Base-by-base conservation (phyloP, 208 protist genomes). In the Trypanosoma rangeli region DNA sequence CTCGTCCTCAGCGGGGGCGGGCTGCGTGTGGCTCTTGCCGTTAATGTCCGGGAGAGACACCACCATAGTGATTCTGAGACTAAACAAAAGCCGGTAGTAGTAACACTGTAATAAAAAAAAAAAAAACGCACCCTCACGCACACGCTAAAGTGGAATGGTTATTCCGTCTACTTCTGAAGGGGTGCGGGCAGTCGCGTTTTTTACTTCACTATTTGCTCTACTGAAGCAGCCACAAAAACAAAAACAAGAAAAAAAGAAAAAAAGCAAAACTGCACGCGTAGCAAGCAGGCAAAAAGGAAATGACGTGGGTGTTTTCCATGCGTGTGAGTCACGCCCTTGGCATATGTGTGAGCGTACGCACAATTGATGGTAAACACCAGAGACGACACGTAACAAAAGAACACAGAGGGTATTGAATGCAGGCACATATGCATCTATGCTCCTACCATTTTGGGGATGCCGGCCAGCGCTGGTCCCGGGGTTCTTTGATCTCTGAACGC, bases 371-470 rank as follows among this genome's bases (percentile, higher is more conserved):
- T 1, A 18, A 5, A 46, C 15, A 9, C 13, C 42, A 46, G 1
- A 46, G 13, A 9, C 1, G 8, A 18, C 42, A 46, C 42, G 42
- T 18, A 1, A 46, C 42, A 46, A 46, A 18, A 46, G 3, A 46
- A 46, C 3, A 18, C 1, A 46, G 15, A 46, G 12, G 33, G 33
- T 37, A 7, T 9, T 7, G n/a, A 37, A 7, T 37, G 33, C 33
- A 37, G 2, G 7, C 33, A 37, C 7, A 37, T 37, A 37, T 37
- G 7, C 18, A 53, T 53, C 0, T 53, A 53, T 53, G 49, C 9
- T 35, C n/a, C 71, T 73, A 96, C 91, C 88, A 94, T 74, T 96
- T 96, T n/a, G 91, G 91, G 26, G 91, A 96, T 12, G 86, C 44
- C 9, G 91, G 91, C 91, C 91, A 96, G 12, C 91, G 82, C 74